phyloP scores from a whole-genome alignment of 768 basidiomycete genomes.

The Podaxis sp. region DNA sequence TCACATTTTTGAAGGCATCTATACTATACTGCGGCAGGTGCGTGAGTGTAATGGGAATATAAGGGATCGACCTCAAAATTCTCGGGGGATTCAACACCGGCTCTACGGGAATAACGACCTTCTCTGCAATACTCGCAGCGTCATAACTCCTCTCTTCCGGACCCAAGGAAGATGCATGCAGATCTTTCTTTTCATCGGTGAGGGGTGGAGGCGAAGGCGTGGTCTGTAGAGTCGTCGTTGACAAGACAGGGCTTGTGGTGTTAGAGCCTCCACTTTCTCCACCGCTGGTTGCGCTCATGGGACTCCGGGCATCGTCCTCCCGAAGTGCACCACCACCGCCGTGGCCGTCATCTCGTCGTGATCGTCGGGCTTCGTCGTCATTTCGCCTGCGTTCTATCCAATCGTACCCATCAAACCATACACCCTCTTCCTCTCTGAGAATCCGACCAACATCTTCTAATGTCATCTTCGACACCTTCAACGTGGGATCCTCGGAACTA shows the following conservation, averaged over 20 bases:
- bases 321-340: neutral
- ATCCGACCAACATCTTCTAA: conserved; percentile 56
- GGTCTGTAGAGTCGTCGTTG: conserved; percentile 71
- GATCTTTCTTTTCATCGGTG: conserved; percentile 25
- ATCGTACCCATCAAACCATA: conserved; percentile 74
- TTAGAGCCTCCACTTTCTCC: conserved; percentile 42
- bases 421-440: conserved; percentile 54
- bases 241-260: conserved; percentile 67
- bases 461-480: conserved; percentile 49
- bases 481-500: conserved; percentile 47
- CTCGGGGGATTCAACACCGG: conserved; percentile 60
- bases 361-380: conserved; percentile 29
- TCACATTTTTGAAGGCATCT: conserved; percentile 53
- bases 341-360: conserved; percentile 39
- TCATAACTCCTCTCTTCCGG: neutral
- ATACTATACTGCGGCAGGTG: conserved; percentile 54
- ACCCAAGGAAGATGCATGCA: neutral
- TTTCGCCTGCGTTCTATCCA: conserved; percentile 53
- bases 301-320: conserved; percentile 9
- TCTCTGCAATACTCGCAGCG: conserved; percentile 11
- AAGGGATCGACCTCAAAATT: conserved; percentile 63
- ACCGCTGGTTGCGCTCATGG: conserved; percentile 15
- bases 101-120: conserved; percentile 34
- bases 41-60: conserved; percentile 52
- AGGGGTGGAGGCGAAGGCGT: conserved; percentile 70